Evolutionary conservation across 1,284 basidiomycete genomes (phyloP), one percentile per base, ranked within the genome.

Genomic region (Trametes sp.): DNA sequence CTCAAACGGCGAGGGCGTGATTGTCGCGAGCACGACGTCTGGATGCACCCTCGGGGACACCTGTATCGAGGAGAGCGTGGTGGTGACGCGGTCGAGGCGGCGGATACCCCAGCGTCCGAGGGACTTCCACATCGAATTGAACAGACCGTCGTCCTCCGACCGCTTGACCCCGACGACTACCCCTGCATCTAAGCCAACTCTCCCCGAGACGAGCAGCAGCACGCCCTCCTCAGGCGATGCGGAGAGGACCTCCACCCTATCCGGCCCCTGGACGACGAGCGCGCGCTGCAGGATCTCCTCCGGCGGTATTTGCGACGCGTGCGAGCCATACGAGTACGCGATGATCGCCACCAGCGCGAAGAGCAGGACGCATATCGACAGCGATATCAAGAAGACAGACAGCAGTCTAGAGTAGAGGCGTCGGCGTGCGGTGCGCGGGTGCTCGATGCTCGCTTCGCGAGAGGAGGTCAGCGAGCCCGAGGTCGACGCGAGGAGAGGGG

Each of bases 71-170:
- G 80, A 81, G 46, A 87, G 74, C 49, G 81, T 77, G 49, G 89
- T 79, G 7, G 89, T 82, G n/a, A 90, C 83, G 21, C 74, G 77
- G 64, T 84, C 82, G 48, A 93, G 68, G 14, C 72, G 74, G 31
- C 79, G 78, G 36, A 92, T 81, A 2, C 88, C 84, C 83, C 88
- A 87, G 48, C 88, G 81, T 1, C 89, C 89, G 29, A 92, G 60
- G 2, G 82, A 78, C 74, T 88, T 91, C 85, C 87, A 89, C 26
- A 84, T 64, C 57, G 75, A 74, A 19, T 69, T 65, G 45, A 85
- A 66, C 14, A 84, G 50, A 44, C 83, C 80, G 54, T 78, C 76
- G 31, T 79, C 75, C 14, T 75, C 69, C 11, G 79, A 75, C 8
- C 76, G 75, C 59, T 82, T 84, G 21, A 90, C 81, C 3, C 84